phyloP scores from a whole-genome alignment of 192 early-diverging fungal species.

The Coemansia javaensis region DNA sequence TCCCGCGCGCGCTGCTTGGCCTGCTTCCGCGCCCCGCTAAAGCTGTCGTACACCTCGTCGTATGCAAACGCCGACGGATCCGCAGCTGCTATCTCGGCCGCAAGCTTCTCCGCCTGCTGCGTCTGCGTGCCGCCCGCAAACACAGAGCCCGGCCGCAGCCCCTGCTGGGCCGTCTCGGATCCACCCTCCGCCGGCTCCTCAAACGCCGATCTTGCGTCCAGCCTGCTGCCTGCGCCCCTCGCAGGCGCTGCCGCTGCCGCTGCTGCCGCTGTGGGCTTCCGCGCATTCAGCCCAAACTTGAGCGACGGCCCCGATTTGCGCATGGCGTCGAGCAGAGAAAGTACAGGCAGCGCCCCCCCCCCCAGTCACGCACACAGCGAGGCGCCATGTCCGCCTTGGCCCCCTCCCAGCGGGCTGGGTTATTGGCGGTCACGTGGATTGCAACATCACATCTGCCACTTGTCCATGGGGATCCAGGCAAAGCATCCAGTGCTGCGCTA shows the following conservation, averaged over 20 bases:
- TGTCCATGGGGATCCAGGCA: too few species aligned
- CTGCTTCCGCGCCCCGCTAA: slow-evolving; percentile 6
- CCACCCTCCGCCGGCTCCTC: not conserved
- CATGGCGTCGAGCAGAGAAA: slow-evolving; percentile 14
- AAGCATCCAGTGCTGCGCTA: too few species aligned
- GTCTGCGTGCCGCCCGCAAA: slow-evolving; percentile 13
- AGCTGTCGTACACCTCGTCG: slow-evolving; percentile 38
- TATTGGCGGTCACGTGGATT: too few species aligned
- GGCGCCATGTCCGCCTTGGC: too few species aligned
- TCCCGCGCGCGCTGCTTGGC: too few species aligned
- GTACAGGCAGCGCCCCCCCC: too few species aligned
- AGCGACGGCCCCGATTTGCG: slow-evolving; percentile 26
- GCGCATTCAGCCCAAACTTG: slow-evolving; percentile 33
- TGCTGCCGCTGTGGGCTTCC: slow-evolving; percentile 10
- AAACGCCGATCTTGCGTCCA: slow-evolving; percentile 10
- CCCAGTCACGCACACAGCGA: too few species aligned
- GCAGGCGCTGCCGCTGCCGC: not conserved
- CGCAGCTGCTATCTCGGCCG: slow-evolving; percentile 6
- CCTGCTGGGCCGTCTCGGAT: too few species aligned
- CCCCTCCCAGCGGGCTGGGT: too few species aligned
- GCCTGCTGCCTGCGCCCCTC: too few species aligned
- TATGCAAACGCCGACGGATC: slow-evolving; percentile 37
- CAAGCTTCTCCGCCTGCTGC: slow-evolving; percentile 13
- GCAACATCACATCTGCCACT: too few species aligned
- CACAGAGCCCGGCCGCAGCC: not conserved